Conservation (phyloP, 1,139 yeast species). For the Starmera stellimalicola region DNA sequence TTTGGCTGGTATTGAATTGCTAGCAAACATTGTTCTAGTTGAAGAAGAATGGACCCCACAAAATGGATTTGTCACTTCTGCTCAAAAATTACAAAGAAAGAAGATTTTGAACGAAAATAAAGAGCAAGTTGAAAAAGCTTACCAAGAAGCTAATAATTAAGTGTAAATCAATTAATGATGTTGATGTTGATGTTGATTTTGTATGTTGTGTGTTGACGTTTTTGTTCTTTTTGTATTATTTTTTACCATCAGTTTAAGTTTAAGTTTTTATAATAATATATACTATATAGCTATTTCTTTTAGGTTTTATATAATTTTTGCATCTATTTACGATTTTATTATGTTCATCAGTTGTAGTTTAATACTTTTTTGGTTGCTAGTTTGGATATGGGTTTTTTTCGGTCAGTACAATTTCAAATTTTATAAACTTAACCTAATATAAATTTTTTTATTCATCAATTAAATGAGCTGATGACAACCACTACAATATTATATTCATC, state of each 20-base stretch:
- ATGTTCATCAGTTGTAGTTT: too few species aligned
- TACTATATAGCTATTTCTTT: too few species aligned
- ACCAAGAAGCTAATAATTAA: conserved; percentile 15
- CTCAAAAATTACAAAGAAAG: conserved; percentile 93
- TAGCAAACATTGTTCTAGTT: conserved; percentile 68
- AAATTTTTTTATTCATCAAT: too few species aligned
- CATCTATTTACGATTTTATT: too few species aligned
- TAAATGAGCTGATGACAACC: too few species aligned
- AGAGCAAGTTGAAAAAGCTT: conserved; percentile 49
- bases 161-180: background rate
- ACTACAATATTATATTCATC: too few species aligned
- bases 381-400: too few species aligned
- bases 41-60: conserved; percentile 98
- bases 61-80: conserved; percentile 87
- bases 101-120: conserved; percentile 66
- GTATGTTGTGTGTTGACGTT: background rate
- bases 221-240: background rate
- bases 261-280: background rate
- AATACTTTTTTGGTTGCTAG: too few species aligned
- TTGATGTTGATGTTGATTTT: background rate
- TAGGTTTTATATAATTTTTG: too few species aligned
- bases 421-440: background rate
- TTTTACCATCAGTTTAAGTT: conserved; percentile 1
- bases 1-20: conserved; percentile 74
- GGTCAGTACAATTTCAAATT: too few species aligned